Evolutionary conservation across 2,329 filamentous ascomycete genomes (phyloP).

Genomic region (Aspergillus carbonarius): DNA sequence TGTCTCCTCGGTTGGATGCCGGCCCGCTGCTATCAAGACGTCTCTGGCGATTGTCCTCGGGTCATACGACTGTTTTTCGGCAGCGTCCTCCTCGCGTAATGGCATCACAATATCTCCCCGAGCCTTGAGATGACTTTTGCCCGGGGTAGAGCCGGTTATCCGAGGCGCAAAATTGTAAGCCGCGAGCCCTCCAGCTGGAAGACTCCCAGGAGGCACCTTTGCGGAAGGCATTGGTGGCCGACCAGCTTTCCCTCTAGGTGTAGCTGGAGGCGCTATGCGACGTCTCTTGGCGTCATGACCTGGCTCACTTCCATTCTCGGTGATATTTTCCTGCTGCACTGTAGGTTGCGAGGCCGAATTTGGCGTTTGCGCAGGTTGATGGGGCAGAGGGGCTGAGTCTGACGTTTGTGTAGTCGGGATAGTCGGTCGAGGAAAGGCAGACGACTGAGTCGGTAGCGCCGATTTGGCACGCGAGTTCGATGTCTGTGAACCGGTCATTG

Average conservation of each 20-base stretch:
- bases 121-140: conserved; percentile 26
- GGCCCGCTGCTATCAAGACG: conserved; percentile 60
- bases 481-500: not conserved
- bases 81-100: conserved; percentile 39
- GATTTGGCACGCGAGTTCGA: not conserved
- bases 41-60: conserved; percentile 63
- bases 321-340: not conserved
- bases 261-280: conserved; percentile 7
- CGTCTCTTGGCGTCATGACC: conserved; percentile 15
- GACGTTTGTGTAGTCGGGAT: not conserved
- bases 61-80: conserved; percentile 55
- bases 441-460: not conserved
- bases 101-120: conserved; percentile 44
- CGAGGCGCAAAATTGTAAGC: not conserved
- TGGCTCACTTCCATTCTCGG: not conserved
- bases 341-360: not conserved
- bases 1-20: conserved; percentile 58
- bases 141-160: conserved; percentile 2
- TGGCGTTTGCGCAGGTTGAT: not conserved
- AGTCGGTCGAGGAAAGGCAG: not conserved
- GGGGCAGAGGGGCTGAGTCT: not conserved
- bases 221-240: not conserved
- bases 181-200: not conserved
- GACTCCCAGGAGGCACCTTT: not conserved
- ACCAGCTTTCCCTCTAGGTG: not conserved